These are phyloP conservation scores for Phytophthora meadii DNA, from an alignment of 352 stramenopile species.

Conservation along the genomic window DNA sequence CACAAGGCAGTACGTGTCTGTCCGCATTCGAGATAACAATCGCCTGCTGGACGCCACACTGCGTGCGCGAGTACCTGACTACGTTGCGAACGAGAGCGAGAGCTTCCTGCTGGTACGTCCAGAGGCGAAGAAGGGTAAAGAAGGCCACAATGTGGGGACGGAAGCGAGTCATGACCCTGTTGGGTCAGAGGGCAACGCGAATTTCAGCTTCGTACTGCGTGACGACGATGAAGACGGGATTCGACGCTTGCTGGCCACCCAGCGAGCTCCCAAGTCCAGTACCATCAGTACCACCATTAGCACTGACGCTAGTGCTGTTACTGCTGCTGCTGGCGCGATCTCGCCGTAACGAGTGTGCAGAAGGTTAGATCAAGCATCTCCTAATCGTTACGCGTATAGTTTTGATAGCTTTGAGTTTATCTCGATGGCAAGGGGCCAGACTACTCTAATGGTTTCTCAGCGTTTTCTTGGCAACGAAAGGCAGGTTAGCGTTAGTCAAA, in stretches of 20 bases:
- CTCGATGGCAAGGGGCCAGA: neutral
- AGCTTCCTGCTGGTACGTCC: constrained; percentile 74
- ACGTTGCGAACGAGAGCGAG: constrained; percentile 72
- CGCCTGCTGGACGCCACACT: constrained; percentile 78
- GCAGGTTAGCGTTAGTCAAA: neutral
- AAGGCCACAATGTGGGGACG: constrained; percentile 16
- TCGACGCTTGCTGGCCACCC: constrained; percentile 29
- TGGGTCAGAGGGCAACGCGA: constrained; percentile 4
- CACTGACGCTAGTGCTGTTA: constrained; percentile 41
- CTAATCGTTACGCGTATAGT: too few relatives aligned
- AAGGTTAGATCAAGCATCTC: too few relatives aligned
- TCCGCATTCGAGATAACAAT: constrained; percentile 86
- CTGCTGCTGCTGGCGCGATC: constrained; percentile 30
- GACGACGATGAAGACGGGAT: constrained; percentile 53
- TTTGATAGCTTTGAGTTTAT: neutral
- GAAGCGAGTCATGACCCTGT: constrained; percentile 14
- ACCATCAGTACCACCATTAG: constrained; percentile 39
- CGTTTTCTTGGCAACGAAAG: constrained; percentile 3
- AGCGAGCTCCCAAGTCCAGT: constrained; percentile 13
- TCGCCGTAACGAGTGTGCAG: constrained; percentile 6
- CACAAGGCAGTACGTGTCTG: constrained; percentile 80
- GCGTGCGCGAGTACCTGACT: constrained; percentile 69
- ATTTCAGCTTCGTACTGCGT: constrained; percentile 46
- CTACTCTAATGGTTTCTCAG: neutral
- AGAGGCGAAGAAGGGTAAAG: constrained; percentile 43